Base-by-base conservation (phyloP, 768 basidiomycete genomes). In the Antrodiella citrinella region DNA sequence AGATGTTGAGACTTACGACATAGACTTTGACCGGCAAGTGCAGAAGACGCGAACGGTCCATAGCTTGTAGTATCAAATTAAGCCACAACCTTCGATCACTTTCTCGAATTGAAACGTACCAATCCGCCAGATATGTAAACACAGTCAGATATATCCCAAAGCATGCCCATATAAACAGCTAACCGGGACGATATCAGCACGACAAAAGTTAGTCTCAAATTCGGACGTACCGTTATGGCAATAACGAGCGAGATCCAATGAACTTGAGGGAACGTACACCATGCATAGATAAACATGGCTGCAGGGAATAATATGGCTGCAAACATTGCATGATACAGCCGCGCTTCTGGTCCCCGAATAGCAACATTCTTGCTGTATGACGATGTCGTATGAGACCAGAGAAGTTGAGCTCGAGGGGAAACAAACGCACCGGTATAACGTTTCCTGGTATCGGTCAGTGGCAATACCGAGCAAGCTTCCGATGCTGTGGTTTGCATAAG, bases 221-320 rank as follows among this genome's bases (percentile, higher is more conserved):
- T n/a, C n/a, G n/a, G 10, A 54, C 65, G 45, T 22, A 62, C 61
- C 2, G 49, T 54, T 48, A 84, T 72, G 2, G 77, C 84, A 23
- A 85, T 72, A 19, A 70, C 70, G 20, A 76, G 71, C 0, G 66
- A 78, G 35, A 83, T 76, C 86, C 86, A 89, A 49, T 72, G 75
- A 2, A 86, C 69, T 12, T 54, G 57, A 0, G 72, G 50, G 52
- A 70, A 77, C 11, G 80, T 76, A 2, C 81, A 79, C 80, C 84
- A 87, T 0, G 81, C 84, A 55, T 81, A 90, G 23, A 87, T 78
- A 64, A 86, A 76, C 75, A 84, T 81, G n/a, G 75, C 77, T 0
- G 63, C 53, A 0, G 84, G 82, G 43, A 82, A 68, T 11, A 80
- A 57, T 39, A 83, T 40, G 0, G 72, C 75, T 0, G 78, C 80